phyloP scores from a whole-genome alignment of 805 yeast species.

The Millerozyma acaciae region DNA sequence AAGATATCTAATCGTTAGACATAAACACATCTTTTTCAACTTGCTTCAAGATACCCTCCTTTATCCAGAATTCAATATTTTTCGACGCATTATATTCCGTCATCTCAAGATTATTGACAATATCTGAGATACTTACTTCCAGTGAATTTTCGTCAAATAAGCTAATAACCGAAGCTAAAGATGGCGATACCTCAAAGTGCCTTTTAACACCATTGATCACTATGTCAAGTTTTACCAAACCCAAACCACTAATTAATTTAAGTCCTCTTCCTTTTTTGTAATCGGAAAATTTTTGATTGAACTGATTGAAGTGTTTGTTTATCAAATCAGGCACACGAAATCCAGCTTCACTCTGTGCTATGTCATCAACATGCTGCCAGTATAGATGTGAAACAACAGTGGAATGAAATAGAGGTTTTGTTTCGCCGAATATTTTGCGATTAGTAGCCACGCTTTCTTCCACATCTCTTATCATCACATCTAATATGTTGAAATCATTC shows the following conservation, averaged over 20 bases:
- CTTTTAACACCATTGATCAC: constrained; percentile 36
- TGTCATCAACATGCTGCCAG: constrained; percentile 60
- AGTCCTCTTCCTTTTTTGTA: constrained; percentile 58
- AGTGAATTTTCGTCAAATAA: constrained; percentile 40
- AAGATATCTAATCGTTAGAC: constrained; percentile 33
- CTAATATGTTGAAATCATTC: constrained; percentile 61
- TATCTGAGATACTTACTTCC: constrained; percentile 27
- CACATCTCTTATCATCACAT: constrained; percentile 81
- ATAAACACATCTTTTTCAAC: constrained; percentile 28
- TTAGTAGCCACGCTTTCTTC: constrained; percentile 51
- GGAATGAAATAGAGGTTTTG: constrained; percentile 39
- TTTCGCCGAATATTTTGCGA: constrained; percentile 23
- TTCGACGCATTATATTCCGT: constrained; percentile 33
- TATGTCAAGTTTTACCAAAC: constrained; percentile 59
- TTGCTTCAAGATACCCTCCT: constrained; percentile 48
- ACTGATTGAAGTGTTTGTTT: constrained; percentile 38
- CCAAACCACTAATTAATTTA: constrained; percentile 53
- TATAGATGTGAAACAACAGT: constrained; percentile 70
- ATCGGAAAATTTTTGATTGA: constrained; percentile 38
- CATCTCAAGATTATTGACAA: constrained; percentile 40
- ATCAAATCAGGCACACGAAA: constrained; percentile 49
- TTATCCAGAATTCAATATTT: constrained; percentile 59
- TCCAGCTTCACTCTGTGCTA: constrained; percentile 25
- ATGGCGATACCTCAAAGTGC: constrained; percentile 56
- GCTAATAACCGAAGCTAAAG: constrained; percentile 61